Evolutionary conservation across 768 basidiomycete genomes (phyloP).

Genomic region (Russula sp.): DNA sequence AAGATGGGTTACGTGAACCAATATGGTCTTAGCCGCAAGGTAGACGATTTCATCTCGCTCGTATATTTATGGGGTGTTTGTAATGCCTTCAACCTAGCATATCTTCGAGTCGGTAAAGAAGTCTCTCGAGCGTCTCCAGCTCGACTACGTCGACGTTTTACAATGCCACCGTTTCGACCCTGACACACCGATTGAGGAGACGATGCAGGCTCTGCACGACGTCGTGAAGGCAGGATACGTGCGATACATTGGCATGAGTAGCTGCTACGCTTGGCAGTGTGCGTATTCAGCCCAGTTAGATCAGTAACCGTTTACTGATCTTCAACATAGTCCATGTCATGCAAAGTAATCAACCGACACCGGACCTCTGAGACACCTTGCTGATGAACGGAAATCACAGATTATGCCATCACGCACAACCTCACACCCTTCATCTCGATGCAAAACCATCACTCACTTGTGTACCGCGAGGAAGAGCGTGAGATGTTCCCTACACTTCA

Average conservation of each 20-base stretch:
- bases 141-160: conserved; percentile 72
- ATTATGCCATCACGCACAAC: conserved; percentile 20
- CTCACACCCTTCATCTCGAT: conserved; percentile 21
- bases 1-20: conserved; percentile 35
- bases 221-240: conserved; percentile 36
- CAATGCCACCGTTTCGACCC: conserved; percentile 43
- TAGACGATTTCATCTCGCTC: conserved; percentile 8
- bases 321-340: conserved; percentile 13
- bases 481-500: conserved; percentile 33
- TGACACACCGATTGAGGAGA: conserved; percentile 31
- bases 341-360: conserved; percentile 11
- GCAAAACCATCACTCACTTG: conserved; percentile 29
- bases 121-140: conserved; percentile 58
- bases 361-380: conserved; percentile 11
- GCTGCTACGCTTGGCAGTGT: conserved; percentile 31
- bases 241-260: conserved; percentile 32
- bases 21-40: conserved; percentile 35
- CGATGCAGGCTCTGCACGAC: conserved; percentile 37
- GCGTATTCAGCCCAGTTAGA: conserved; percentile 2
- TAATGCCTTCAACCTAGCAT: conserved; percentile 36
- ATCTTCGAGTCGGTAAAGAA: conserved; percentile 66
- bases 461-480: conserved; percentile 38
- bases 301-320: conserved; percentile 12
- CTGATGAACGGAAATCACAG: conserved; percentile 19
- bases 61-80: neutral